Conservation (phyloP, 108 stramenopile species). For the Pseudonitzschia pungens region DNA sequence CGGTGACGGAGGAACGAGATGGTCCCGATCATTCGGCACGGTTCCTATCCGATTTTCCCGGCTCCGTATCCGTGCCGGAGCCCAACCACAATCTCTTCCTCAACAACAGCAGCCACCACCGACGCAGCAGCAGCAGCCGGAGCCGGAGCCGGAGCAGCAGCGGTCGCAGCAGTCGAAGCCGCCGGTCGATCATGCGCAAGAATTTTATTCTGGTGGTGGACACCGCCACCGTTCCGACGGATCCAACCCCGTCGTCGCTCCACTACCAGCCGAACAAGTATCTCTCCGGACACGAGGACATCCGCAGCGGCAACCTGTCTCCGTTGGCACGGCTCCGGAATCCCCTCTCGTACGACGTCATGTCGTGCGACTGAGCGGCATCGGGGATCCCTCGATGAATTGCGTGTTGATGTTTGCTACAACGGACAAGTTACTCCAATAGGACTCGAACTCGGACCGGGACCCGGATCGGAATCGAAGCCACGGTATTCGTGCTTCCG, state of each 20-base stretch:
- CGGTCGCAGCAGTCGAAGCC: background rate
- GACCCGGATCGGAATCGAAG: too few species aligned
- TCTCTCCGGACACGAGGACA: too few species aligned
- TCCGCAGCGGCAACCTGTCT: background rate
- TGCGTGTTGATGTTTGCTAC: too few species aligned
- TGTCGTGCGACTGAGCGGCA: background rate
- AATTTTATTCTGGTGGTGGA: background rate
- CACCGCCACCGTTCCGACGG: background rate
- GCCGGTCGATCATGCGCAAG: background rate
- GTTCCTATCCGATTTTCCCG: too few species aligned
- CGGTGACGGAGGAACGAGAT: too few species aligned
- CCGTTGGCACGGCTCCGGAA: constrained; percentile 9
- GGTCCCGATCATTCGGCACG: too few species aligned
- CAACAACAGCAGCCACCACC: background rate
- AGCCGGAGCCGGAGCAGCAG: background rate
- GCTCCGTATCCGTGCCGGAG: background rate
- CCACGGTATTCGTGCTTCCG: too few species aligned
- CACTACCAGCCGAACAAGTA: too few species aligned
- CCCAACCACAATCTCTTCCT: background rate
- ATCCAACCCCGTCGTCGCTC: too few species aligned
- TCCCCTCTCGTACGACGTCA: constrained; percentile 1
- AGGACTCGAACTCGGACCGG: too few species aligned
- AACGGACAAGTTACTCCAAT: too few species aligned
- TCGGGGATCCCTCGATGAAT: too few species aligned
- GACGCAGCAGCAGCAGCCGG: background rate